Base-by-base conservation (phyloP, 23 red algal genomes). In the Cyanidiococcus yangmingshanensis region DNA sequence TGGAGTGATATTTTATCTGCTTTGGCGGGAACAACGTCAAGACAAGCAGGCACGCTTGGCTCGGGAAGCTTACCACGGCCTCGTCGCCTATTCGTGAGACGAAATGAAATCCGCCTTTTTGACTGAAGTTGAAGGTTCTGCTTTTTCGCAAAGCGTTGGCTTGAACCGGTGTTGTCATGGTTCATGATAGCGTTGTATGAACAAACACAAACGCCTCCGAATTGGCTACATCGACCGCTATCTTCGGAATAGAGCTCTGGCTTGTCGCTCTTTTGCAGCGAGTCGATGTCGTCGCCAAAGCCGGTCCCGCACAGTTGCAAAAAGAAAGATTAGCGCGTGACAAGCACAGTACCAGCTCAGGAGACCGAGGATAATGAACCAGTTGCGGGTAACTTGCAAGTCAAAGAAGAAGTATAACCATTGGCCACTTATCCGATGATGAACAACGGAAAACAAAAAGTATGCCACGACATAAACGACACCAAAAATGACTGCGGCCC, bases 21-120 rank as follows among this genome's bases (percentile, higher is more conserved):
- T 86, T 16, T 87, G 83, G 67, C 37, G 76, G 37, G 94, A 98
- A 67, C 17, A 67, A 37, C 82, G 87, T 74, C 37, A 88, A 76
- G 94, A 98, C 63, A 71, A 71, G 27, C 21, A 71, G 27, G 63
- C 63, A 29, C 63, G 63, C 12, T 35, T 71, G 27, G 63, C 63
- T 29, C 7, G 63, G 7, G 63, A 71, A 12, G 45, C 45, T 15
- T 54, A 54, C 21, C 45, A 54, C 7, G 7, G 12, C 21, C 21
- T 54, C 21, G 45, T 7, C 21, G 12, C 7, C 12, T 54, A 54
- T 54, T 54, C 45, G 12, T 54, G 45, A 54, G 45, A 54, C n/a
- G n/a, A n/a, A n/a, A n/a, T n/a, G n/a, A n/a, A n/a, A n/a, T n/a
- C n/a, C n/a, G n/a, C n/a, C n/a, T n/a, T n/a, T n/a, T n/a, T n/a